Evolutionary conservation across 164 flowering plant genomes (phyloP).

Genomic region (Stephania cephalantha): DNA sequence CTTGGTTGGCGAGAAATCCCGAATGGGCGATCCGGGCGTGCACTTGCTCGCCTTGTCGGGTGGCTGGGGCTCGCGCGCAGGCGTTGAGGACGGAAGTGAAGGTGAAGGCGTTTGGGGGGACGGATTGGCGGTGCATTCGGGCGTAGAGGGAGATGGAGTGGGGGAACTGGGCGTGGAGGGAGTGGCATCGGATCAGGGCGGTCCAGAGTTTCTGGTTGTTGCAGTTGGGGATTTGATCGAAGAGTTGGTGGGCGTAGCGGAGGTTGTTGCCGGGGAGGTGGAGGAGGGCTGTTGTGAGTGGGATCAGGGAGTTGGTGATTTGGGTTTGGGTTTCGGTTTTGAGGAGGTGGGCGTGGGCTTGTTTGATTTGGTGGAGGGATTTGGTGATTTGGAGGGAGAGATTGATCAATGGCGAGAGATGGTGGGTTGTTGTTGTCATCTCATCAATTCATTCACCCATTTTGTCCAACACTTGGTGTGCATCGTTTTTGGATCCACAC

Average conservation of each 20-base stretch:
- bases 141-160: constrained; percentile 22
- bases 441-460: not conserved
- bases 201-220: constrained; percentile 30
- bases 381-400: constrained; percentile 17
- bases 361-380: constrained; percentile 26
- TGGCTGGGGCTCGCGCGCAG: constrained; percentile 29
- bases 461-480: not conserved
- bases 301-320: constrained; percentile 9
- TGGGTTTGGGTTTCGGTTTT: constrained; percentile 14
- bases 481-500: not conserved
- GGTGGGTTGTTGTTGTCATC: constrained; percentile 12
- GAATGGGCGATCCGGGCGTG: constrained; percentile 20
- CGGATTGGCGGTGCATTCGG: constrained; percentile 29
- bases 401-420: constrained; percentile 2
- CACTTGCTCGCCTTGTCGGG: constrained; percentile 24
- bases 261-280: constrained; percentile 18
- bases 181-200: constrained; percentile 24
- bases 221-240: constrained; percentile 31
- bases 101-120: constrained; percentile 29
- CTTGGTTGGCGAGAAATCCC: constrained; percentile 22
- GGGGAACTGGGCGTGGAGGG: constrained; percentile 20
- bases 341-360: constrained; percentile 27
- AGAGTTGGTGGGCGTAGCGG: constrained; percentile 28
- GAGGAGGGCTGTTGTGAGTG: constrained; percentile 20
- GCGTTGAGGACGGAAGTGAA: constrained; percentile 36